A percentile compares a stretch with the other conserved stretches of the same genome.
phyloP scores from a whole-genome alignment of 805 yeast species.

The Lipomyces starkeyi region DNA sequence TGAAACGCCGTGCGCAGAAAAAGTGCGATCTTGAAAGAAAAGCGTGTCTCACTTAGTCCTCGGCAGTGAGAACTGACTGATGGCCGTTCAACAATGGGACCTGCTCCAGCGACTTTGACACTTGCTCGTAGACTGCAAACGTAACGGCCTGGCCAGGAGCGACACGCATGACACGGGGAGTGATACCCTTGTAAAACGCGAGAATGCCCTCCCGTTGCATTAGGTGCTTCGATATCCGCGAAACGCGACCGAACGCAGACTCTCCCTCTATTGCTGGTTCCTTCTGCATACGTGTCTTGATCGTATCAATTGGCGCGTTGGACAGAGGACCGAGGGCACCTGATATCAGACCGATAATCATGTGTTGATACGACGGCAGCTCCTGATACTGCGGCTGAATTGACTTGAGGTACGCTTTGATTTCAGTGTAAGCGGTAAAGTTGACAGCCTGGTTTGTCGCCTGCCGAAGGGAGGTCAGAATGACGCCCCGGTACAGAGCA shows the following conservation, averaged over 20 bases:
- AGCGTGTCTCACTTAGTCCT: slow-evolving; percentile 12
- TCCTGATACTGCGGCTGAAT: slow-evolving; percentile 53
- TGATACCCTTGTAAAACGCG: slow-evolving; percentile 94
- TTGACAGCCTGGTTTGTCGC: slow-evolving; percentile 99
- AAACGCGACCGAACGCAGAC: slow-evolving; percentile 77
- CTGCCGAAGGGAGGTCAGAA: slow-evolving; percentile 95
- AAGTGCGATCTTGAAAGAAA: too few species aligned
- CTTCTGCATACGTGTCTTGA: slow-evolving; percentile 95
- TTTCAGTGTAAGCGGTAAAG: slow-evolving; percentile 89
- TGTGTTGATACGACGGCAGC: slow-evolving; percentile 93
- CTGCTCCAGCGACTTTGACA: slow-evolving; percentile 65
- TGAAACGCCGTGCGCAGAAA: too few species aligned
- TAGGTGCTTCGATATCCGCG: slow-evolving; percentile 78
- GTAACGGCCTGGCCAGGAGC: slow-evolving; percentile 99
- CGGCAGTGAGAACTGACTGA: slow-evolving; percentile 29
- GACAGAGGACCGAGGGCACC: slow-evolving; percentile 99
- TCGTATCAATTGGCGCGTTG: slow-evolving; percentile 96
- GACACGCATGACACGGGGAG: slow-evolving; percentile 98
- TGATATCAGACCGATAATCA: slow-evolving; percentile 84
- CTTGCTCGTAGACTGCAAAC: slow-evolving; percentile 92
- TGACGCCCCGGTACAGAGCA: slow-evolving; percentile 91
- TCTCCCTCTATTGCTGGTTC: slow-evolving; percentile 68
- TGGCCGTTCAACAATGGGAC: slow-evolving; percentile 28
- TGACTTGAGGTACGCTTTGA: slow-evolving; percentile 72
- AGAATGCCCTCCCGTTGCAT: slow-evolving; percentile 86